Evolutionary conservation across 139 green algal species (phyloP).

Genomic region (Micractinium conductrix): DNA sequence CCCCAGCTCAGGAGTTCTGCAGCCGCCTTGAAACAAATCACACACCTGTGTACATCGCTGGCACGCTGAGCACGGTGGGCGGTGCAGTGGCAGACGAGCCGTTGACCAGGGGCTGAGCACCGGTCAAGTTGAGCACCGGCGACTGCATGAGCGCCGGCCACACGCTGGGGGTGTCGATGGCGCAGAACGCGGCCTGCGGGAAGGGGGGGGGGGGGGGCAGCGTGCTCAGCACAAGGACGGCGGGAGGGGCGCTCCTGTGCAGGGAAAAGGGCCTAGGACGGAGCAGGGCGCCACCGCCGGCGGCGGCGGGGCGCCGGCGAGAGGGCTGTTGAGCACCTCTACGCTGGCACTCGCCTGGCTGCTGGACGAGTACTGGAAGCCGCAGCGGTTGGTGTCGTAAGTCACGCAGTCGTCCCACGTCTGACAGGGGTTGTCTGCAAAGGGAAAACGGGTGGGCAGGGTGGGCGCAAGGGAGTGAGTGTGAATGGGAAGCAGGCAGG

Average conservation of each 20-base stretch:
- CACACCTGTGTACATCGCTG: conserved; percentile 16
- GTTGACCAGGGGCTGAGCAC: neutral
- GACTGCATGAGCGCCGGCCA: conserved; percentile 63
- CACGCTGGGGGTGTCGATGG: conserved; percentile 50
- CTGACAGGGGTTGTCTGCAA: neutral
- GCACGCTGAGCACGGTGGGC: too few species aligned
- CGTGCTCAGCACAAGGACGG: too few species aligned
- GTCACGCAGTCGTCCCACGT: conserved; percentile 45
- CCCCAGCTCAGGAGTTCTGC: too few species aligned
- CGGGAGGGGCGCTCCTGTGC: too few species aligned
- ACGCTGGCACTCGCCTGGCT: conserved; percentile 34
- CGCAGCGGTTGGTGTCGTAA: conserved; percentile 56
- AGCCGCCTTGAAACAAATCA: too few species aligned
- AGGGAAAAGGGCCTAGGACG: too few species aligned
- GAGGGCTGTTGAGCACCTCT: too few species aligned
- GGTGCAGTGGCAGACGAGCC: too few species aligned
- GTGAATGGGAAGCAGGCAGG: too few species aligned
- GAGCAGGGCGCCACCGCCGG: too few species aligned
- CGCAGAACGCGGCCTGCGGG: conserved; percentile 37
- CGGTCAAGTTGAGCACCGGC: neutral
- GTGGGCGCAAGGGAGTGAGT: neutral
- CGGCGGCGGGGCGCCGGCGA: too few species aligned
- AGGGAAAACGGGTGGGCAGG: neutral
- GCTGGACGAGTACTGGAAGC: conserved; percentile 53
- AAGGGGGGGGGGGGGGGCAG: neutral